Evolutionary conservation across 371 early-diverging fungal species (phyloP), one percentile per base, ranked within the genome.

Genomic region (Mucor velutinosus): DNA sequence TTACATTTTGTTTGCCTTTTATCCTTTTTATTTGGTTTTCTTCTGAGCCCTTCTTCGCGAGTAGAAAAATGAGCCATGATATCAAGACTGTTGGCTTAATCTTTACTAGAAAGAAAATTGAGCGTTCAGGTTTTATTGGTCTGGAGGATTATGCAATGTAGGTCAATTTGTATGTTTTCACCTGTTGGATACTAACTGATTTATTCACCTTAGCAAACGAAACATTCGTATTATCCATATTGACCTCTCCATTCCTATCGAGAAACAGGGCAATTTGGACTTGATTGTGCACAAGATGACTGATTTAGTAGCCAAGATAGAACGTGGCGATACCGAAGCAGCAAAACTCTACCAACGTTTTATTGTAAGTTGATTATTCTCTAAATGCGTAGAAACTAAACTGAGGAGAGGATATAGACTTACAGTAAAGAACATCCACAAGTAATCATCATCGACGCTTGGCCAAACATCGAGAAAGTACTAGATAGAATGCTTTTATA

Each of bases 281-380:
- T 47, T 84, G 45, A 73, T 84, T 65, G 82, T 84, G 3, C 84
- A 84, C 57, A 84, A 84, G 70, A 71, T 84, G 63, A 80, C 80
- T 15, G 84, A 84, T 66, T 62, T 80, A 29, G 67, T 78, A 21
- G 77, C 71, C 7, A 77, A 72, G 55, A 67, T 78, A 60, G 59
- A 76, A 45, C 71, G 72, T 25, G 80, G 77, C 1, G 77, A 81
- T 64, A 53, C 27, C 3, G 70, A 76, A 10, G 78, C 78, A 1
- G 37, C 63, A 33, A 51, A 27, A 4, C 57, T 77, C 10, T 80
- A 75, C 53, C 65, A 74, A 15, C 61, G 72, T 5, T 84, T 84
- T 55, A 57, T 58, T 62, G 82, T 79, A 73, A 70, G 62, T 27
- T 25, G 5, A 15, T 0, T 30, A 32, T 30, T 25, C 19, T 30